Percentiles rank a stretch among this genome's conserved stretches.
phyloP scores from a whole-genome alignment of 306 rosid genomes.

The Prunus mongolica region DNA sequence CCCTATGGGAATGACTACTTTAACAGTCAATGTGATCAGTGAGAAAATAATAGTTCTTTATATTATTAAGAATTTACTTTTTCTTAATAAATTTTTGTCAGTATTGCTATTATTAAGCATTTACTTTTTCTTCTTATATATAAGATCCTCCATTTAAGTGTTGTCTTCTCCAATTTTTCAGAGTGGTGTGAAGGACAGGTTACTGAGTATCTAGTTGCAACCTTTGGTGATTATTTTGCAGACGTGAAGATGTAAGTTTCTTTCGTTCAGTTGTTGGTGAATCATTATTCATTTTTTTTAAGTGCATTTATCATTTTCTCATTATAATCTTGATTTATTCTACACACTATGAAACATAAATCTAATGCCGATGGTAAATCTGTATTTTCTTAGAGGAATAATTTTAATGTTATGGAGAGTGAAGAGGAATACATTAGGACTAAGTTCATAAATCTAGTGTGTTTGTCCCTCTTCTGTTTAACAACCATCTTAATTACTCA shows the following conservation, averaged over 20 bases:
- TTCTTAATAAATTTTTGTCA: not conserved
- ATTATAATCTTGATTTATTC: not conserved
- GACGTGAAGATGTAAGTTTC: slow-evolving; percentile 87
- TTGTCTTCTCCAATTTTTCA: slow-evolving; percentile 33
- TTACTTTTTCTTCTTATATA: not conserved
- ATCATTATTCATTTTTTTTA: not conserved
- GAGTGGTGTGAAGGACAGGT: slow-evolving; percentile 95
- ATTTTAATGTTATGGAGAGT: not conserved
- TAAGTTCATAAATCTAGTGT: not conserved
- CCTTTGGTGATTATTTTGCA: slow-evolving; percentile 89
- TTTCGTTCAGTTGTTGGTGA: not conserved
- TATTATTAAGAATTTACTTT: not conserved
- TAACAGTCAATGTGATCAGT: no score
- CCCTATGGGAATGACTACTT: no score
- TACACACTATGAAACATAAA: not conserved
- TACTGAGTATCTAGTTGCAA: slow-evolving; percentile 90
- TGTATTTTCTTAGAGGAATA: not conserved
- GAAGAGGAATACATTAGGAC: not conserved
- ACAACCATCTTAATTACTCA: not conserved
- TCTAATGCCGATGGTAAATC: no score
- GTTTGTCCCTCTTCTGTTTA: not conserved
- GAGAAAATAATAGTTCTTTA: no score
- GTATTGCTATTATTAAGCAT: not conserved
- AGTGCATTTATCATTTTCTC: not conserved
- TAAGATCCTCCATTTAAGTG: slow-evolving; percentile 13